Evolutionary conservation across 2,329 filamentous ascomycete genomes (phyloP).

Genomic region (Scytalidium lignicola): DNA sequence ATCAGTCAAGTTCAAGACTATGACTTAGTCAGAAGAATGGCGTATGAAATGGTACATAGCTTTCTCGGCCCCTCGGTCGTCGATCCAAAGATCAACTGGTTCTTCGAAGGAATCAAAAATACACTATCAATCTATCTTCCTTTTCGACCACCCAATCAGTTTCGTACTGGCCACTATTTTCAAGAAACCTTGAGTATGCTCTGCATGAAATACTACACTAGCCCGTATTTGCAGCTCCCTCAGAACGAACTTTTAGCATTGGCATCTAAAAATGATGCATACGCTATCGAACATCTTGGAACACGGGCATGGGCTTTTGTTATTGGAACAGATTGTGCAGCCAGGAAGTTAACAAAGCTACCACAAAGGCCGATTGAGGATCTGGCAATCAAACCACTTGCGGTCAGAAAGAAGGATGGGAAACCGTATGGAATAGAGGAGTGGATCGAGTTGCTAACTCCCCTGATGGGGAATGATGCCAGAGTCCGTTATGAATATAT

Average conservation of each 20-base stretch:
- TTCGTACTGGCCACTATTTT: too few species aligned
- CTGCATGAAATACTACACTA: too few species aligned
- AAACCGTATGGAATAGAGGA: conserved; percentile 12
- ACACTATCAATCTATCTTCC: too few species aligned
- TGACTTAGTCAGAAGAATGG: conserved; percentile 16
- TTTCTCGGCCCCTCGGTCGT: conserved; percentile 11
- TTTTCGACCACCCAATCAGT: too few species aligned
- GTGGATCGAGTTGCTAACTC: conserved; percentile 10
- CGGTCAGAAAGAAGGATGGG: conserved; percentile 6
- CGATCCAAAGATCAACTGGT: not conserved
- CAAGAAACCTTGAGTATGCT: too few species aligned
- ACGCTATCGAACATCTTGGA: too few species aligned
- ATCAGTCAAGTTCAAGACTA: conserved; percentile 15
- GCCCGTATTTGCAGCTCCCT: too few species aligned
- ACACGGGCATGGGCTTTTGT: too few species aligned
- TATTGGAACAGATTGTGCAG: too few species aligned
- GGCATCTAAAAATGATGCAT: too few species aligned
- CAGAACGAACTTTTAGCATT: too few species aligned
- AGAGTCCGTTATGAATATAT: conserved; percentile 7
- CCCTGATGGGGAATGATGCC: conserved; percentile 12
- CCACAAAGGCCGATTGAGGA: conserved; percentile 13
- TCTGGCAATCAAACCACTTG: conserved; percentile 11
- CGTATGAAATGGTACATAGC: conserved; percentile 14
- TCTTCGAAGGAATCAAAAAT: too few species aligned
- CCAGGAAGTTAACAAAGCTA: conserved; percentile 3